A percentile compares a stretch with the other conserved stretches of the same genome.
phyloP scores from a whole-genome alignment of 371 early-diverging fungal genomes.

The Apophysomyces elegans region DNA sequence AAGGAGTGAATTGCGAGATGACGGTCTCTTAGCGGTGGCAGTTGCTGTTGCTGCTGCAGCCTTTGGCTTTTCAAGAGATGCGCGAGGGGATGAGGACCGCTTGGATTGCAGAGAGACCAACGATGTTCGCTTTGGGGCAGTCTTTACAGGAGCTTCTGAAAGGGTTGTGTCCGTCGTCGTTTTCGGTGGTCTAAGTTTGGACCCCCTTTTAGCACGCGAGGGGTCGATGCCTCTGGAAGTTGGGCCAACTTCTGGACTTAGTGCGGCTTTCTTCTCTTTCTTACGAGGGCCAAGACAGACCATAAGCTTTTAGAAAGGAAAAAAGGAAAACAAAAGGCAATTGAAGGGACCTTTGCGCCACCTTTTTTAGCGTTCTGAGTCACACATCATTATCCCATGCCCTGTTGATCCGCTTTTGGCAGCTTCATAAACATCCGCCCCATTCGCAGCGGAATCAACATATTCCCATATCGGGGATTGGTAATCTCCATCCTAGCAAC shows the following conservation, averaged over 20 bases:
- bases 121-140: conserved; percentile 6
- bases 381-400: conserved; percentile 4
- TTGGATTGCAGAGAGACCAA: conserved; percentile 5
- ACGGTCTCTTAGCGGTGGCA: not conserved
- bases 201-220: conserved; percentile 15
- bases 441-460: not conserved
- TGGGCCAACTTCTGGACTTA: conserved; percentile 27
- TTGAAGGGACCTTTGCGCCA: not conserved
- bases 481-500: conserved; percentile 2
- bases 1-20: conserved; percentile 16
- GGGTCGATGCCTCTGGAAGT: conserved; percentile 10
- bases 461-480: not conserved
- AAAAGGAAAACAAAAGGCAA: conserved; percentile 13
- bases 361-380: not conserved
- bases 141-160: conserved; percentile 6
- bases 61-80: conserved; percentile 13
- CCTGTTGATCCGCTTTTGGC: conserved; percentile 4
- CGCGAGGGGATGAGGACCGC: conserved; percentile 3
- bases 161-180: not conserved
- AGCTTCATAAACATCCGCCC: not conserved
- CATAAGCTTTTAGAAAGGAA: conserved; percentile 15
- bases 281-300: conserved; percentile 41
- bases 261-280: conserved; percentile 29
- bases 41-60: conserved; percentile 10
- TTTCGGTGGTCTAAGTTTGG: conserved; percentile 14